Evolutionary conservation across 441 rosid species (phyloP).

Genomic region (Euphorbia neoarborescens): DNA sequence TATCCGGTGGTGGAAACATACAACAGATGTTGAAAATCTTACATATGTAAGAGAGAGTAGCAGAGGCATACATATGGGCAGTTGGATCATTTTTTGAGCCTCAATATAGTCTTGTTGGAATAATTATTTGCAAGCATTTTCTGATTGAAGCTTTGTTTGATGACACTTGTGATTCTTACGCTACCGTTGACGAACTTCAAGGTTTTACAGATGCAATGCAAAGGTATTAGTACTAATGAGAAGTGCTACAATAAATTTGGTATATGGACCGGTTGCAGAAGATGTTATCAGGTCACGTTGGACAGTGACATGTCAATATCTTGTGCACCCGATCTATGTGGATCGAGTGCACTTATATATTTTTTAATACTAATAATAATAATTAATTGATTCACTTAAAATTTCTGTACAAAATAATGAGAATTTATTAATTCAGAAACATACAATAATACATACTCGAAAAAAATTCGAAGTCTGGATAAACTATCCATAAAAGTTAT

Average conservation of each 20-base stretch:
- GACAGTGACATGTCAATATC: no score
- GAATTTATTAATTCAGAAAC: neutral
- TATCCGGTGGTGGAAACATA: conserved; percentile 23
- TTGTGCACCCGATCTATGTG: no score
- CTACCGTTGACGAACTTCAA: conserved; percentile 9
- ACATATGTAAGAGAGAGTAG: conserved; percentile 6
- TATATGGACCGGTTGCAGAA: no score
- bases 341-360: no score
- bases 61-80: conserved; percentile 14
- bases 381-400: neutral
- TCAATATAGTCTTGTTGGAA: conserved; percentile 7
- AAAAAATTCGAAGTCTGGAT: no score
- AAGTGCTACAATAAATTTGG: no score
- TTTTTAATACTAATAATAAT: neutral
- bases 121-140: neutral
- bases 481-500: no score
- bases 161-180: conserved; percentile 24
- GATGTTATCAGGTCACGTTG: no score
- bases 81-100: conserved; percentile 9
- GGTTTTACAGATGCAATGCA: conserved; percentile 11
- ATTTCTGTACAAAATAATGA: neutral
- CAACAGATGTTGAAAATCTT: neutral
- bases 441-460: no score
- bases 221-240: no score
- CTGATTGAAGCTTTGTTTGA: neutral